Evolutionary conservation across 2,329 filamentous ascomycete species (phyloP).

Genomic region (Colletotrichum sp.): DNA sequence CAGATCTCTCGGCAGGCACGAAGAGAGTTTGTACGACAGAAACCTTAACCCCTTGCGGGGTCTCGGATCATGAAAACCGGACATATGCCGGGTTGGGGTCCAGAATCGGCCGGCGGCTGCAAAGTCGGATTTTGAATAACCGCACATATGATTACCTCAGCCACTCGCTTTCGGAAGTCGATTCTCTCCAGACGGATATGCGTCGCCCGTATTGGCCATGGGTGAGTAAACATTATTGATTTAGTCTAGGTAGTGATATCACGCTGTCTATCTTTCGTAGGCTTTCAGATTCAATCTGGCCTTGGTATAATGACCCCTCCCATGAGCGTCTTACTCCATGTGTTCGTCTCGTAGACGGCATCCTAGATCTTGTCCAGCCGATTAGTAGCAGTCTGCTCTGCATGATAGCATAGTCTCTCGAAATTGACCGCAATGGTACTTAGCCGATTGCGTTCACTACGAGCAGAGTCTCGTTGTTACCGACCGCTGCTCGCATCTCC

Average conservation of each 20-base stretch:
- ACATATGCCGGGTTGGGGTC: background rate
- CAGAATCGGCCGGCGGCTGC: background rate
- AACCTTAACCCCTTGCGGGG: background rate
- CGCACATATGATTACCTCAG: background rate
- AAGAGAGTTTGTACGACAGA: background rate
- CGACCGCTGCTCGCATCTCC: background rate
- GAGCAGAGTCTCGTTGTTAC: background rate
- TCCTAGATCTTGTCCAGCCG: background rate
- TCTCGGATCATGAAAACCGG: background rate
- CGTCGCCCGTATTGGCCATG: background rate
- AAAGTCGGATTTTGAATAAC: background rate
- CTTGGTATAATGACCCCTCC: background rate
- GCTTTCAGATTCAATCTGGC: background rate
- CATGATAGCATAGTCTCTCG: fast-evolving
- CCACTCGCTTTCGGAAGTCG: background rate
- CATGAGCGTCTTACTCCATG: background rate
- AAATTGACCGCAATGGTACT: background rate
- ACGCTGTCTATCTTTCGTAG: background rate
- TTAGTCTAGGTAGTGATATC: background rate
- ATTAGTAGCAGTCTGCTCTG: no score
- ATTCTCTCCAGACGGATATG: no score
- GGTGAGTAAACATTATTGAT: background rate
- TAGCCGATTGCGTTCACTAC: background rate
- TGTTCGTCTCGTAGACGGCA: fast-evolving
- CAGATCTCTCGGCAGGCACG: background rate